These are phyloP conservation scores for Podaxis carcinomalis DNA, from an alignment of 768 basidiomycete species.

Conservation along the genomic window DNA sequence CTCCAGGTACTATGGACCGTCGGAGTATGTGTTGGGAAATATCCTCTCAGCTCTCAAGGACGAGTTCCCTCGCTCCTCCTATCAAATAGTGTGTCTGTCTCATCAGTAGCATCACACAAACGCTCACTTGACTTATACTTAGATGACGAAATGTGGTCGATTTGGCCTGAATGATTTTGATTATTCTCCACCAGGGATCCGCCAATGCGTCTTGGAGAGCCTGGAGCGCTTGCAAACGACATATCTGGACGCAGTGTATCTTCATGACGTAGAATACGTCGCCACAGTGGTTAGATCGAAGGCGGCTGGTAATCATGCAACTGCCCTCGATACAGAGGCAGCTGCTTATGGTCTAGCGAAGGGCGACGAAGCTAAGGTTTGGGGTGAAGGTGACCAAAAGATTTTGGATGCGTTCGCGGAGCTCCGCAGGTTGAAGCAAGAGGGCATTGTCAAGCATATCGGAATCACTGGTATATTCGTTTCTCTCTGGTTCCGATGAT, in stretches of 20 bases:
- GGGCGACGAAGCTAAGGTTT: slow-evolving; percentile 52
- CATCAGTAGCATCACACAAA: background rate
- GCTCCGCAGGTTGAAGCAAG: slow-evolving; percentile 62
- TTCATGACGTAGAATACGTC: slow-evolving; percentile 85
- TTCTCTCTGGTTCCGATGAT: background rate
- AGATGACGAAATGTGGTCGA: slow-evolving; percentile 89
- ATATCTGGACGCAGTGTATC: slow-evolving; percentile 77
- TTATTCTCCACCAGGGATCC: slow-evolving; percentile 64
- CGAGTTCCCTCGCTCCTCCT: slow-evolving; percentile 77
- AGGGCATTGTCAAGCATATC: slow-evolving; percentile 67
- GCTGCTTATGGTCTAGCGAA: slow-evolving; percentile 60
- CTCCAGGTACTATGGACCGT: slow-evolving; percentile 73
- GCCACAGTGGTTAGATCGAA: slow-evolving; percentile 46
- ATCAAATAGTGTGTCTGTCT: slow-evolving; percentile 53
- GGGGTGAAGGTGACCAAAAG: slow-evolving; percentile 68
- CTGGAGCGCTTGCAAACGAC: slow-evolving; percentile 65
- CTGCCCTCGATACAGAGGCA: slow-evolving; percentile 50
- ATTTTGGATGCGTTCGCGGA: slow-evolving; percentile 66
- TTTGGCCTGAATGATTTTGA: slow-evolving; percentile 68
- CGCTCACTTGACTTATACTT: background rate
- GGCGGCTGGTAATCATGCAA: slow-evolving; percentile 48
- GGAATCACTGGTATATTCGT: slow-evolving; percentile 68
- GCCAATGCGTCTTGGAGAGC: slow-evolving; percentile 62
- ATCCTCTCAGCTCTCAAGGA: slow-evolving; percentile 51
- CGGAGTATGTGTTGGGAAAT: slow-evolving; percentile 73